phyloP scores from a whole-genome alignment of 2,329 filamentous ascomycete species.

The Alternaria longipes region DNA sequence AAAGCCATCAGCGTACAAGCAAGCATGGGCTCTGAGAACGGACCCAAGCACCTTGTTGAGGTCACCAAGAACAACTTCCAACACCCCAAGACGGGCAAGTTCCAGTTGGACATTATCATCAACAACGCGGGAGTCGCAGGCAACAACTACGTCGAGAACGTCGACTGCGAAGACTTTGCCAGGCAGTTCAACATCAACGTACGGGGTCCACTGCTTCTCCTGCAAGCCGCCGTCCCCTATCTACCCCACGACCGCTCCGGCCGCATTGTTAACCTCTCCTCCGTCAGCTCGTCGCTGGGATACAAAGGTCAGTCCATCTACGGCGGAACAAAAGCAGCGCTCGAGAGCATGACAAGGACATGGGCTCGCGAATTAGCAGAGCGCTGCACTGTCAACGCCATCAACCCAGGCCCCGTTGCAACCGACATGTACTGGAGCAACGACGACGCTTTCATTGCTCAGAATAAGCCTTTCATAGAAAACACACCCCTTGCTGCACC shows the following conservation, averaged over 20 bases:
- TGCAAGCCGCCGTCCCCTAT: slow-evolving; percentile 75
- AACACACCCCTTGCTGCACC: slow-evolving; percentile 71
- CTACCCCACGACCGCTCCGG: slow-evolving; percentile 74
- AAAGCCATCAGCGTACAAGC: slow-evolving; percentile 72
- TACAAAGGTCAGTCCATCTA: slow-evolving; percentile 69
- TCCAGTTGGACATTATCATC: slow-evolving; percentile 83
- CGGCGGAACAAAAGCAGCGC: slow-evolving; percentile 71
- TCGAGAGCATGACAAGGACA: slow-evolving; percentile 74
- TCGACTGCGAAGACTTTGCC: slow-evolving; percentile 72
- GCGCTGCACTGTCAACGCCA: slow-evolving; percentile 69
- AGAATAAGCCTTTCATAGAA: slow-evolving; percentile 68
- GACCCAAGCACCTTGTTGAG: slow-evolving; percentile 67
- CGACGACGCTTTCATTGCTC: slow-evolving; percentile 65
- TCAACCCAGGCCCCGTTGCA: slow-evolving; percentile 72
- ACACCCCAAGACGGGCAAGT: slow-evolving; percentile 60
- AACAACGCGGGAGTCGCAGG: slow-evolving; percentile 81
- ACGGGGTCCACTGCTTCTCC: slow-evolving; percentile 78
- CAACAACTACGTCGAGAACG: slow-evolving; percentile 72
- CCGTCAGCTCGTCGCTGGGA: slow-evolving; percentile 66
- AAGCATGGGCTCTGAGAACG: slow-evolving; percentile 71
- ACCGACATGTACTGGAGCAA: slow-evolving; percentile 70
- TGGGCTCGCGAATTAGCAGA: slow-evolving; percentile 72
- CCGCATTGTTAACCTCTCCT: slow-evolving; percentile 69
- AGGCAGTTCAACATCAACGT: slow-evolving; percentile 82
- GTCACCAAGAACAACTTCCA: slow-evolving; percentile 68